phyloP scores from a whole-genome alignment of 1,284 basidiomycete genomes.

The Heliocybe sulcata region DNA sequence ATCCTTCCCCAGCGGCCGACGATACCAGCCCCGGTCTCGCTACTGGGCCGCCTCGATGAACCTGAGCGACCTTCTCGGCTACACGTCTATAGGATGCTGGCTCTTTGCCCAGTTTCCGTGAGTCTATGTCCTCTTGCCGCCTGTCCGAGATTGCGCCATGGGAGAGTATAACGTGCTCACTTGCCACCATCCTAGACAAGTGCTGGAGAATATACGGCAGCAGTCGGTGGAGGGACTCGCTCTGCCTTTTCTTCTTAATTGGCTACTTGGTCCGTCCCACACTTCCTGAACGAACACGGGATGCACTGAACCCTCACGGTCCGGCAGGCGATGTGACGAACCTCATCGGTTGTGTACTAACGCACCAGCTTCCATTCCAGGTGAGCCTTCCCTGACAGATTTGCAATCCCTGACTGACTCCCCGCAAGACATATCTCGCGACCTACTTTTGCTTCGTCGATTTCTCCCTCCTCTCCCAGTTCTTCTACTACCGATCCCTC shows the following conservation, averaged over 20 bases:
- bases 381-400: constrained; percentile 33
- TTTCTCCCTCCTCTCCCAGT: constrained; percentile 67
- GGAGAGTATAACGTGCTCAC: background rate
- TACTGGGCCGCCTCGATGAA: background rate
- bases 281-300: constrained; percentile 30
- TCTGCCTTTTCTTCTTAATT: constrained; percentile 84
- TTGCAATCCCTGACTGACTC: constrained; percentile 8
- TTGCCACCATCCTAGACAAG: constrained; percentile 44
- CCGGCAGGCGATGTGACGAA: constrained; percentile 81
- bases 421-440: constrained; percentile 74
- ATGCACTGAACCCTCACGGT: constrained; percentile 15
- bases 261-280: constrained; percentile 68
- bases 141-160: background rate
- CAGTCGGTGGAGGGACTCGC: constrained; percentile 83
- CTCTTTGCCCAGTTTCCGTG: constrained; percentile 88
- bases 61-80: constrained; percentile 53
- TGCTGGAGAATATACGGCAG: constrained; percentile 70
- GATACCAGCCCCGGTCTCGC: background rate
- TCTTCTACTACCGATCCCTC: constrained; percentile 56
- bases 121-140: constrained; percentile 27
- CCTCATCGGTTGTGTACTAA: constrained; percentile 83
- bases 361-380: constrained; percentile 91
- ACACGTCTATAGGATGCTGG: constrained; percentile 81
- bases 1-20: background rate
- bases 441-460: constrained; percentile 84